These are phyloP conservation scores for Reutealis trisperma DNA, from an alignment of 345 rosid species.

Conservation along the genomic window DNA sequence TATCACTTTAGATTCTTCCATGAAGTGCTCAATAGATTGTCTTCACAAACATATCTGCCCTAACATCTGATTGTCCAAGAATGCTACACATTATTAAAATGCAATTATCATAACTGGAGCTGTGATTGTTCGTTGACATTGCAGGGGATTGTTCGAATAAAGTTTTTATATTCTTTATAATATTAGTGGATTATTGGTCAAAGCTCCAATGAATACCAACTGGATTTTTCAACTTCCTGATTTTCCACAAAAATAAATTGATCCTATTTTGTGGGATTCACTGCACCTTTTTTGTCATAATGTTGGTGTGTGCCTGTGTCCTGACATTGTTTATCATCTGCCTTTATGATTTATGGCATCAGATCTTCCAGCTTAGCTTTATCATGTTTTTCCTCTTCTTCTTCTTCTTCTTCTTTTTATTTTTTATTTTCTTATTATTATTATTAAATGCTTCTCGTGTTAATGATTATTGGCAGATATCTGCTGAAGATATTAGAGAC, in stretches of 20 bases:
- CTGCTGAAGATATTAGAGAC: slow-evolving; percentile 69
- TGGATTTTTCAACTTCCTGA: slow-evolving; percentile 5
- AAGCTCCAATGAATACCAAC: not conserved
- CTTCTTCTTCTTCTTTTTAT: not conserved
- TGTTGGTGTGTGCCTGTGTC: not conserved
- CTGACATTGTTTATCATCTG: not conserved
- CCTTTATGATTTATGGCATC: not conserved
- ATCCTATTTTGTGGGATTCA: not conserved
- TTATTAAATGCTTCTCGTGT: slow-evolving; percentile 15
- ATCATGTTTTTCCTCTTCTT: not conserved
- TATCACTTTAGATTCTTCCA: not conserved
- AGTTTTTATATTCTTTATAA: not conserved
- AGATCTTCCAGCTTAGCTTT: not conserved
- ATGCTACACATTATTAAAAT: not conserved
- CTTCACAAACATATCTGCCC: not conserved
- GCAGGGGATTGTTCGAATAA: not conserved
- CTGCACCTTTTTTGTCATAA: not conserved
- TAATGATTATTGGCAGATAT: slow-evolving; percentile 51
- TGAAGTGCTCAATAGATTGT: not conserved
- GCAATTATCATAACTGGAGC: not conserved
- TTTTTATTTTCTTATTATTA: no score
- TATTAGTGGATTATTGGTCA: not conserved
- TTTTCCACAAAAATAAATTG: not conserved
- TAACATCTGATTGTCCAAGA: not conserved
- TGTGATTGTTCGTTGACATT: not conserved